Conservation (phyloP, 2,329 filamentous ascomycete genomes). For the Rhinocladiella mackenziei region DNA sequence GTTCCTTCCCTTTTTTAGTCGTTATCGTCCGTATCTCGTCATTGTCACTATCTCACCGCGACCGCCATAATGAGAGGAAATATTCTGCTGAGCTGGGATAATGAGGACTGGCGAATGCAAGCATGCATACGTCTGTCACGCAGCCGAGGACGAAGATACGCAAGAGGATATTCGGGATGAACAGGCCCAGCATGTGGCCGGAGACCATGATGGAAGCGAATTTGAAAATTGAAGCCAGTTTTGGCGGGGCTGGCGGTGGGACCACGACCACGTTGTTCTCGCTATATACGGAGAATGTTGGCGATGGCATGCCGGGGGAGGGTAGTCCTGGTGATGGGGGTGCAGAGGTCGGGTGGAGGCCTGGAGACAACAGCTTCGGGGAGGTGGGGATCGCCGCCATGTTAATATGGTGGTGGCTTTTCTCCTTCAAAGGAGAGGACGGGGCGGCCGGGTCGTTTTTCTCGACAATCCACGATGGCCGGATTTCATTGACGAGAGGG, state of each 20-base stretch:
- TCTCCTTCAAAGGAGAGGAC: too few relatives aligned
- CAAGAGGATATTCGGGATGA: constrained; percentile 23
- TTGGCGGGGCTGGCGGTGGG: constrained; percentile 20
- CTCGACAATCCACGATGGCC: constrained; percentile 5
- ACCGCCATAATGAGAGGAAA: constrained; percentile 16
- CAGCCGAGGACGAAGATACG: constrained; percentile 23
- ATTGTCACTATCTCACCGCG: constrained; percentile 7
- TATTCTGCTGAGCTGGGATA: constrained; percentile 21
- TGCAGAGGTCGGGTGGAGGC: constrained; percentile 11
- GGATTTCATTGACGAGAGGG: constrained; percentile 22
- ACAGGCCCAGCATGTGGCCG: constrained; percentile 20
- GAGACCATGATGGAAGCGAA: constrained; percentile 21
- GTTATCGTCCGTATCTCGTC: too few relatives aligned
- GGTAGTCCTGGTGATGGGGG: constrained; percentile 11
- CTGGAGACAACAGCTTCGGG: constrained; percentile 2
- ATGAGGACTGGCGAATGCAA: constrained; percentile 25
- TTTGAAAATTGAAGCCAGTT: constrained; percentile 16
- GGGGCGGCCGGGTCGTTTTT: too few relatives aligned
- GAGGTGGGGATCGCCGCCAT: neutral
- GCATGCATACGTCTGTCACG: constrained; percentile 24
- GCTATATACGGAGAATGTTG: constrained; percentile 18
- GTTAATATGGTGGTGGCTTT: too few relatives aligned
- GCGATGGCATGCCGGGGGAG: constrained; percentile 18
- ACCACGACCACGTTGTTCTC: constrained; percentile 18
- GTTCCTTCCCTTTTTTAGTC: too few relatives aligned